Base-by-base conservation (phyloP, 352 stramenopile species). In the Phytophthora sansomeana region DNA sequence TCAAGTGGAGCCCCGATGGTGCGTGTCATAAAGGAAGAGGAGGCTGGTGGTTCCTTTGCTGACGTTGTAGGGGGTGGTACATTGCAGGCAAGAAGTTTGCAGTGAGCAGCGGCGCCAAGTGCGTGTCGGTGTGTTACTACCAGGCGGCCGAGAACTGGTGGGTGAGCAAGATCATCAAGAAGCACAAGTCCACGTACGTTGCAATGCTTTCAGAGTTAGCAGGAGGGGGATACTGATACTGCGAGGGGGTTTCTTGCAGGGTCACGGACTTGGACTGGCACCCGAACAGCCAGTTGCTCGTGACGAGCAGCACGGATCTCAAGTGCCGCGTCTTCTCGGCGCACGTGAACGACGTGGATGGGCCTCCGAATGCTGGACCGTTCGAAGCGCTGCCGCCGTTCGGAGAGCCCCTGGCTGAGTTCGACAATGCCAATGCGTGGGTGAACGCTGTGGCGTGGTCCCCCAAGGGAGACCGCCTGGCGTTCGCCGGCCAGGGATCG, bases 141-240 rank as follows among this genome's bases (percentile, higher is more conserved):
- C 90, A 98, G 72, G 79, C 78, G 32, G 68, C 79, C 6, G 92
- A 97, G 67, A 96, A 98, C 75, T 98, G 95, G 95, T 98, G 96
- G 93, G 87, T 98, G 54, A 93, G 82, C 63, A 98, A 98, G 81
- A 97, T 98, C 71, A 97, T 98, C 77, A 98, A 98, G 76, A 97
- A 97, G 68, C 92, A 98, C 83, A 98, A 98, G 81, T 97, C 89
- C 35, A 98, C 95, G 87, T 96, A 93, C 57, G 77, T 97, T 32
- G 16, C 38, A 43, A 21, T 43, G n/a, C 10, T 43, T 21, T 32
- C 7, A 58, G 41, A 24, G 59, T 72, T 44, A 65, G 62, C 39
- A 57, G 63, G 41, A 41, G 11, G 13, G 13, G 16, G 21, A 24
- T 24, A 24, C 3, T 24, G 42, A 52, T 7, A 38, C 30, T 32